Conservation (phyloP, 1,284 basidiomycete genomes). For the Pulchroboletus neoregius region DNA sequence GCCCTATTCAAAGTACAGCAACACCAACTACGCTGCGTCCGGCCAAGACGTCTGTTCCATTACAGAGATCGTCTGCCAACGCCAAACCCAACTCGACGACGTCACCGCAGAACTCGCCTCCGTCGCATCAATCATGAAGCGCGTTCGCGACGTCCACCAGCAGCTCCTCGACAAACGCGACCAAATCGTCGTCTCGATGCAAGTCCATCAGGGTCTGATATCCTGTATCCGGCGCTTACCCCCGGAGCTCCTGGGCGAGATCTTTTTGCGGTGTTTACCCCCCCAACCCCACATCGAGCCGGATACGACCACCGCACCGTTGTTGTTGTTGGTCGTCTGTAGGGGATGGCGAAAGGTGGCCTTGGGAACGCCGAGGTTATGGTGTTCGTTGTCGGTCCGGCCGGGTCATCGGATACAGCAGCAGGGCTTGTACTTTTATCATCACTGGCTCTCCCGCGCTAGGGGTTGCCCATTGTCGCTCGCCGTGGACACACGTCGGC, state of each 20-base stretch:
- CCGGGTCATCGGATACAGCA: constrained; percentile 10
- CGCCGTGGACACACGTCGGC: constrained; percentile 19
- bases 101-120: constrained; percentile 13
- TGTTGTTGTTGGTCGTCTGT: constrained; percentile 22
- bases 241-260: constrained; percentile 35
- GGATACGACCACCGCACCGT: constrained; percentile 20
- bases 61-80: constrained; percentile 16
- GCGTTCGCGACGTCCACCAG: constrained; percentile 14
- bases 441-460: constrained; percentile 20
- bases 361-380: constrained; percentile 22
- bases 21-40: constrained; percentile 21
- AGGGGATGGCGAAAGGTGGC: constrained; percentile 23
- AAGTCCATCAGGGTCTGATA: constrained; percentile 20
- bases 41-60: constrained; percentile 17
- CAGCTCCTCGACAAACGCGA: constrained; percentile 15
- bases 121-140: constrained; percentile 19
- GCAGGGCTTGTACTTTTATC: constrained; percentile 19
- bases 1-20: constrained; percentile 18
- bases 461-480: constrained; percentile 18
- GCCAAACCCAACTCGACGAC: constrained; percentile 20
- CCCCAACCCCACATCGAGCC: constrained; percentile 21
- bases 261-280: constrained; percentile 36
- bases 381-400: constrained; percentile 22
- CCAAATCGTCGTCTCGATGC: constrained; percentile 19
- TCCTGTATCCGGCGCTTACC: constrained; percentile 35